Evolutionary conservation across 306 rosid species (phyloP).

Genomic region (Lotus japonicus): DNA sequence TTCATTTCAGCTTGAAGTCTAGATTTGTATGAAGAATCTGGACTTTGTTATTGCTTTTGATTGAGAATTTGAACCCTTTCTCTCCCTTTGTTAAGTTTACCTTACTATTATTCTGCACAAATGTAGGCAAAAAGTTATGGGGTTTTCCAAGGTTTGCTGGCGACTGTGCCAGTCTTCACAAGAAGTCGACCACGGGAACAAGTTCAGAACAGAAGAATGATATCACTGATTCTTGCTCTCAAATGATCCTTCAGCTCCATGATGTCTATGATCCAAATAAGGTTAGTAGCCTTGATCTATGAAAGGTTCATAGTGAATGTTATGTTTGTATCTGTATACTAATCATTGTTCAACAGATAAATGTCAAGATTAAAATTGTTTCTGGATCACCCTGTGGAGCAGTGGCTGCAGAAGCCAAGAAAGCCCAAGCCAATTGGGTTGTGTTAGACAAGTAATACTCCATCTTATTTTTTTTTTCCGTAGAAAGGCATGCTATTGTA

Average conservation of each 20-base stretch:
- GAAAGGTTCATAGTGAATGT: background rate
- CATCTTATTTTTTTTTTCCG: background rate
- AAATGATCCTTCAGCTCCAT: constrained; percentile 97
- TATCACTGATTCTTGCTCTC: constrained; percentile 87
- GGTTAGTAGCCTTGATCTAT: constrained; percentile 29
- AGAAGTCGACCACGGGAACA: constrained; percentile 53
- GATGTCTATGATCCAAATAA: constrained; percentile 96
- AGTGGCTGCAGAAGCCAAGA: constrained; percentile 86
- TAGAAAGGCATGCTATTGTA: background rate
- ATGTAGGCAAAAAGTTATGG: constrained; percentile 82
- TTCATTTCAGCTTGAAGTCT: constrained; percentile 4
- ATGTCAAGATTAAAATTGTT: constrained; percentile 79
- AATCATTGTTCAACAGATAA: constrained; percentile 46
- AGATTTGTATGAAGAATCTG: background rate
- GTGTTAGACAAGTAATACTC: constrained; percentile 81
- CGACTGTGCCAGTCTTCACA: constrained; percentile 74
- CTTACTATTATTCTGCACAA: background rate
- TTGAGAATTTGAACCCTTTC: background rate
- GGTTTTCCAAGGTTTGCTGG: constrained; percentile 92
- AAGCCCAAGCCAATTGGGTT: constrained; percentile 83
- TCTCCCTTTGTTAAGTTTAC: background rate
- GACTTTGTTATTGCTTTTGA: background rate
- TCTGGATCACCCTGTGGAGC: constrained; percentile 90
- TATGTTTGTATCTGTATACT: constrained; percentile 1
- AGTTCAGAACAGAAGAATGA: constrained; percentile 66